These are phyloP conservation scores for Byssochlamys sp. DNA, from an alignment of 2,329 filamentous ascomycete genomes.

Conservation along the genomic window DNA sequence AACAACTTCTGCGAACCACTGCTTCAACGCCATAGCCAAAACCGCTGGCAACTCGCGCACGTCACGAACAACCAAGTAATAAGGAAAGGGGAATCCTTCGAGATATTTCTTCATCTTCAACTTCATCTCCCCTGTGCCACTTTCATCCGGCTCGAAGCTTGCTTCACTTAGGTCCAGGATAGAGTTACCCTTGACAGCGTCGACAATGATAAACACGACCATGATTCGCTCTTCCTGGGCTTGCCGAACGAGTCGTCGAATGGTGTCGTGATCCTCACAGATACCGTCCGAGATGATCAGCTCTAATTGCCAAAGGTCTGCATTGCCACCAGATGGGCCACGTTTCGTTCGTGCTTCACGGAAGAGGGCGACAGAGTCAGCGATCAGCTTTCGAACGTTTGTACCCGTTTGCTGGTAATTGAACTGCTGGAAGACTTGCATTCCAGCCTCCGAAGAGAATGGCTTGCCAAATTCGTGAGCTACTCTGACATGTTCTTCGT, in stretches of 20 bases:
- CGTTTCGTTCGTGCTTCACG: constrained; percentile 59
- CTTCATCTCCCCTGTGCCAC: constrained; percentile 49
- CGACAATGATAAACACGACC: constrained; percentile 95
- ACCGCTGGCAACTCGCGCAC: constrained; percentile 83
- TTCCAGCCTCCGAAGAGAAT: constrained; percentile 71
- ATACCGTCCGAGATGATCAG: constrained; percentile 89
- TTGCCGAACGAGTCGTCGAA: constrained; percentile 71
- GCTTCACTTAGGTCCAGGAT: constrained; percentile 86
- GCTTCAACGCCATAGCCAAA: constrained; percentile 75
- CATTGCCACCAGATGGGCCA: constrained; percentile 40
- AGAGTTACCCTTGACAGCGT: constrained; percentile 47
- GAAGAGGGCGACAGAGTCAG: constrained; percentile 71
- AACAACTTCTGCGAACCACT: constrained; percentile 79
- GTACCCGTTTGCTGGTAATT: constrained; percentile 77
- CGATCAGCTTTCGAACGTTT: constrained; percentile 70
- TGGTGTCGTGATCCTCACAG: constrained; percentile 77
- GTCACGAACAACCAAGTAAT: constrained; percentile 89
- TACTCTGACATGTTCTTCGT: constrained; percentile 59
- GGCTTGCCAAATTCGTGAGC: constrained; percentile 78
- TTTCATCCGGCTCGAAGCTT: constrained; percentile 61
- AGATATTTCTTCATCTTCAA: constrained; percentile 83
- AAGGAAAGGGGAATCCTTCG: constrained; percentile 91
- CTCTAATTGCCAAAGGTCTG: constrained; percentile 87
- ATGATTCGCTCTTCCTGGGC: constrained; percentile 91
- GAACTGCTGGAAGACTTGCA: constrained; percentile 75